A percentile compares a stretch with the other conserved stretches of the same genome.
Evolutionary conservation across 208 protist species (phyloP).

Genomic region (Crithidia fasciculata): DNA sequence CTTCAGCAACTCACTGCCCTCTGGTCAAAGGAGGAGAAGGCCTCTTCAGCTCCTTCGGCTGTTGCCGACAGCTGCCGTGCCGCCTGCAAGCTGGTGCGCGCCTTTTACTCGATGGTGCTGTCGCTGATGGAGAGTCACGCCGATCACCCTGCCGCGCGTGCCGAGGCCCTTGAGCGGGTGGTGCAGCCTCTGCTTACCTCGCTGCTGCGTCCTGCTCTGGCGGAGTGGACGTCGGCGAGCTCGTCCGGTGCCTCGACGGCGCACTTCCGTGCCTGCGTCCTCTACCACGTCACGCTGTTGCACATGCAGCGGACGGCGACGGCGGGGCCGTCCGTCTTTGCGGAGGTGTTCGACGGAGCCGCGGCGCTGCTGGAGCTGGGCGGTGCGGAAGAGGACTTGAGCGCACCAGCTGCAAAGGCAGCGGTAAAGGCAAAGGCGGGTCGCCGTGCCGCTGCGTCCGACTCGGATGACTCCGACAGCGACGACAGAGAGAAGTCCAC

Average conservation of each 20-base stretch:
- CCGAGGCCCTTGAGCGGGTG: slow-evolving; percentile 24
- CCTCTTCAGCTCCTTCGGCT: neutral
- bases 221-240: slow-evolving; percentile 13
- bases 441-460: slow-evolving; percentile 1
- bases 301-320: slow-evolving; percentile 31
- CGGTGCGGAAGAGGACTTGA: neutral
- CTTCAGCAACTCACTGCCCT: slow-evolving; percentile 24
- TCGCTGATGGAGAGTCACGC: slow-evolving; percentile 18
- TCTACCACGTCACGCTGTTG: slow-evolving; percentile 52
- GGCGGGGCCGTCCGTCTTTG: neutral
- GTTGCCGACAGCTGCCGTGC: slow-evolving; percentile 3
- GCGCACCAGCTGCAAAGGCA: neutral
- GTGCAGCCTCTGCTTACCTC: slow-evolving; percentile 30
- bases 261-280: slow-evolving; percentile 23
- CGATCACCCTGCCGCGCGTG: slow-evolving; percentile 1
- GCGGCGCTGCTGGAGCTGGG: slow-evolving; percentile 13
- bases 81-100: slow-evolving; percentile 28
- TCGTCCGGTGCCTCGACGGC: neutral
- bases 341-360: slow-evolving; percentile 11
- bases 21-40: slow-evolving; percentile 1
- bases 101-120: slow-evolving; percentile 30
- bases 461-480: slow-evolving; percentile 13
- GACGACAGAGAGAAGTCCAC: slow-evolving; percentile 12
- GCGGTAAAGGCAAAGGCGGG: neutral
- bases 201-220: slow-evolving; percentile 16